Conservation (phyloP, 2,329 filamentous ascomycete genomes). For the Dothiorella sarmentorum region DNA sequence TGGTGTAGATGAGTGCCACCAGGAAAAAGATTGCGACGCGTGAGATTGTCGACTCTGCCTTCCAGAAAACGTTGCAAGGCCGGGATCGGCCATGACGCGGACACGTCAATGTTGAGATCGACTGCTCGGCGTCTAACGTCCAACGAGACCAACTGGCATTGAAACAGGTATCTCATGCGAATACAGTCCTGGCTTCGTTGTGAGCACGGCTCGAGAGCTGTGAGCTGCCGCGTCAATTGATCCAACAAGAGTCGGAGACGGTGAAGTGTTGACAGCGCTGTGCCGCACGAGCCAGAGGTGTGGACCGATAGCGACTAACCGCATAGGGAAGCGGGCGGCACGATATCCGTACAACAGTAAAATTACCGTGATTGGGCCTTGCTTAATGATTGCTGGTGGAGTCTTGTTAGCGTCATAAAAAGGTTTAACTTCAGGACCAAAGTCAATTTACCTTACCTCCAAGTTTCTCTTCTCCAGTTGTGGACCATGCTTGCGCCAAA, state of each 20-base stretch:
- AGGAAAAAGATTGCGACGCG: constrained; percentile 1
- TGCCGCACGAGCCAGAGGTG: background rate
- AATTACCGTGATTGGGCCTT: background rate
- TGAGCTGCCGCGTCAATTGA: too few species aligned
- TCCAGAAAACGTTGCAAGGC: background rate
- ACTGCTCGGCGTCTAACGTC: too few species aligned
- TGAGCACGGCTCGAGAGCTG: too few species aligned
- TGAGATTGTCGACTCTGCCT: background rate
- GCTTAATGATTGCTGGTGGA: background rate
- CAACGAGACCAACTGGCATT: too few species aligned
- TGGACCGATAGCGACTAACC: background rate
- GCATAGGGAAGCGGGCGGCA: background rate
- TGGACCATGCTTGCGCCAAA: background rate
- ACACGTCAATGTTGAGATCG: too few species aligned
- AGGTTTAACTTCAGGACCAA: background rate
- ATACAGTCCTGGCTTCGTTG: background rate
- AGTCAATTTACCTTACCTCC: too few species aligned
- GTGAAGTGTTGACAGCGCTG: background rate
- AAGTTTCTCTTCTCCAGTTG: background rate
- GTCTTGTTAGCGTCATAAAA: background rate
- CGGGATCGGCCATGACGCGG: background rate
- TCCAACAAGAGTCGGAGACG: background rate
- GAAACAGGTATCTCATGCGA: background rate
- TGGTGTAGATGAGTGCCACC: too few species aligned
- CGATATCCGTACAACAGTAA: background rate